These are phyloP conservation scores for Exobasidium rhododendri DNA, from an alignment of 1,284 basidiomycete species.

Conservation along the genomic window DNA sequence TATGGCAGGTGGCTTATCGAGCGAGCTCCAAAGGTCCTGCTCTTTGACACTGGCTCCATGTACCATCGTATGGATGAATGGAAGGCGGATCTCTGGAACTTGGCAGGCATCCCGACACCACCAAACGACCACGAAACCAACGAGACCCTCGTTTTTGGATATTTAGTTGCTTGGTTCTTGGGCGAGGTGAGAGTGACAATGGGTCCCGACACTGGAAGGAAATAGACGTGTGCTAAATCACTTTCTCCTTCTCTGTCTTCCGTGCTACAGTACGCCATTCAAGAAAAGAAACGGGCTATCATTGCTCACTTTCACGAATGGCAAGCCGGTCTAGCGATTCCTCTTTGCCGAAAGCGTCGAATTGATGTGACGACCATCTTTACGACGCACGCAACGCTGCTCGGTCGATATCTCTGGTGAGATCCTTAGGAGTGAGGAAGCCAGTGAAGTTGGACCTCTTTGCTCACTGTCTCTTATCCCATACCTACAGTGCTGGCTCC, in stretches of 20 bases:
- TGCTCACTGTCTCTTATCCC: neutral
- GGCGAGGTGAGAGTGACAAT: constrained; percentile 67
- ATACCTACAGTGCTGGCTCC: constrained; percentile 69
- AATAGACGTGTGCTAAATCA: neutral
- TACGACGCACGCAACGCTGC: constrained; percentile 96
- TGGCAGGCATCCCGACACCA: constrained; percentile 93
- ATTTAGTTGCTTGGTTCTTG: constrained; percentile 98
- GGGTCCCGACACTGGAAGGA: neutral
- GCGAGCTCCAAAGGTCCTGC: constrained; percentile 84
- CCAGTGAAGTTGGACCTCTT: no score
- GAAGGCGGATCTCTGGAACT: constrained; percentile 96
- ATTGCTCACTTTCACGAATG: constrained; percentile 99
- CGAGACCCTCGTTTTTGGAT: constrained; percentile 98
- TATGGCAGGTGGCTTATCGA: constrained; percentile 98
- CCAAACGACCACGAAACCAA: constrained; percentile 96
- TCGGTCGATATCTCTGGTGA: constrained; percentile 83
- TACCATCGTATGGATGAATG: constrained; percentile 89
- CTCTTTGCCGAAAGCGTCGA: constrained; percentile 89
- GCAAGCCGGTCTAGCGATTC: constrained; percentile 96
- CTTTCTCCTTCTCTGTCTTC: constrained; percentile 19
- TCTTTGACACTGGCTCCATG: constrained; percentile 90
- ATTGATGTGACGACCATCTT: constrained; percentile 93
- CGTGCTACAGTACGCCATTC: constrained; percentile 69
- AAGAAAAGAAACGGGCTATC: constrained; percentile 76
- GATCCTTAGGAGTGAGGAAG: neutral